Evolutionary conservation across 306 rosid species (phyloP).

Genomic region (Pterocarpus macrocarpus): DNA sequence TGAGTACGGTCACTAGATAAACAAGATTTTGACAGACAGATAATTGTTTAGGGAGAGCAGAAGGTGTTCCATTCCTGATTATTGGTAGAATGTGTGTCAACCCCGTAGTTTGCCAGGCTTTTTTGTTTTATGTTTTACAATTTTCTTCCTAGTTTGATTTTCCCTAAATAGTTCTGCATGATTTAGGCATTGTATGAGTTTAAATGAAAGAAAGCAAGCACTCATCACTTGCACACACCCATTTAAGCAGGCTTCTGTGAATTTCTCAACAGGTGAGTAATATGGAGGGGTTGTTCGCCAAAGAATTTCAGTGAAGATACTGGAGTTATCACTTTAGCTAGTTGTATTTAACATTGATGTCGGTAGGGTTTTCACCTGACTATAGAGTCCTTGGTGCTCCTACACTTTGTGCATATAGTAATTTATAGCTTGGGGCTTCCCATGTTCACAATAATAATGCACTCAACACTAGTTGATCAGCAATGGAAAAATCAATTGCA

Average conservation of each 20-base stretch:
- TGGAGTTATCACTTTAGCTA: background rate
- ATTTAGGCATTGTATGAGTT: background rate
- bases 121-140: conserved; percentile 51
- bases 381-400: background rate
- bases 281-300: background rate
- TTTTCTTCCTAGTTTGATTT: conserved; percentile 44
- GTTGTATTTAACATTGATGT: background rate
- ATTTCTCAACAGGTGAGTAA: background rate
- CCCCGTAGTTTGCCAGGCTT: background rate
- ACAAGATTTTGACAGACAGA: too few species aligned
- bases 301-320: background rate
- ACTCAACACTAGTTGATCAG: background rate
- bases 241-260: background rate
- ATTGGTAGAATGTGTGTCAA: conserved; percentile 46
- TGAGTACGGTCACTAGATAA: conserved; percentile 63
- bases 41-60: conserved; percentile 65
- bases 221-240: background rate
- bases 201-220: background rate
- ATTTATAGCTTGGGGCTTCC: background rate
- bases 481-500: background rate
- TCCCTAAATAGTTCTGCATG: conserved; percentile 1
- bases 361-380: too few species aligned
- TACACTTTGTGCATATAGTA: background rate
- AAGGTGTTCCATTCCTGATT: conserved; percentile 61
- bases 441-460: background rate